Percentiles rank a stretch among this genome's conserved stretches.
Conservation (phyloP, 176 grass and related monocot species). For the Leersia perrieri region DNA sequence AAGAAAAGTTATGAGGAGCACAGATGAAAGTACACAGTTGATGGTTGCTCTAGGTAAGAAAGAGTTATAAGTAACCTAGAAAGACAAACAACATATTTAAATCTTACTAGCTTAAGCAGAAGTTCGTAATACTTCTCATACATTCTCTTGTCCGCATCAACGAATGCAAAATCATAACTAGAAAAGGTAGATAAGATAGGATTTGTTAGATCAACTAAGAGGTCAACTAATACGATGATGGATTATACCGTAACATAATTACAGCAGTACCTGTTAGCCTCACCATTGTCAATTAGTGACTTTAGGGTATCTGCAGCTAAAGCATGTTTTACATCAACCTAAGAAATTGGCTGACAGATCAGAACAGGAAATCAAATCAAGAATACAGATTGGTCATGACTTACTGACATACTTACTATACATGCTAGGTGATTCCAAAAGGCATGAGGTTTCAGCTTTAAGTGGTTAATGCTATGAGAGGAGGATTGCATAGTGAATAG, state of each 20-base stretch:
- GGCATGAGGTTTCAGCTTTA: not conserved
- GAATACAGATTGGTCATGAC: not conserved
- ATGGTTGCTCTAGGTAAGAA: not conserved
- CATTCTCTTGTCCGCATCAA: slow-evolving; percentile 92
- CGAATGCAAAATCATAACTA: slow-evolving; percentile 98
- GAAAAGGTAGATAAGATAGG: slow-evolving; percentile 17
- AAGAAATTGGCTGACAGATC: slow-evolving; percentile 18
- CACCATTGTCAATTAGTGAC: slow-evolving; percentile 61
- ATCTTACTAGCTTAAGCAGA: slow-evolving; percentile 84
- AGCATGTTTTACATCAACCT: slow-evolving; percentile 85
- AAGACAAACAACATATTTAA: not conserved
- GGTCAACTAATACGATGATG: not conserved
- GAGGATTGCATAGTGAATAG: not conserved
- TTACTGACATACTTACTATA: not conserved
- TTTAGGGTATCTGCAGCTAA: slow-evolving; percentile 78
- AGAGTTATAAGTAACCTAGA: not conserved
- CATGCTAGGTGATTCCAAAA: not conserved
- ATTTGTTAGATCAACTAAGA: slow-evolving; percentile 17
- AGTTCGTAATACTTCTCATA: slow-evolving; percentile 88
- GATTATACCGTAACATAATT: not conserved
- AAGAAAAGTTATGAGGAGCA: not conserved
- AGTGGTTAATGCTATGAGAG: not conserved
- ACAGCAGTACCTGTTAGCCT: slow-evolving; percentile 64
- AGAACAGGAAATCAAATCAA: slow-evolving; percentile 25
- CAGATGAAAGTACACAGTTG: not conserved